Conservation (phyloP, 495 filamentous ascomycete species). For the Clavariopsis aquatica region DNA sequence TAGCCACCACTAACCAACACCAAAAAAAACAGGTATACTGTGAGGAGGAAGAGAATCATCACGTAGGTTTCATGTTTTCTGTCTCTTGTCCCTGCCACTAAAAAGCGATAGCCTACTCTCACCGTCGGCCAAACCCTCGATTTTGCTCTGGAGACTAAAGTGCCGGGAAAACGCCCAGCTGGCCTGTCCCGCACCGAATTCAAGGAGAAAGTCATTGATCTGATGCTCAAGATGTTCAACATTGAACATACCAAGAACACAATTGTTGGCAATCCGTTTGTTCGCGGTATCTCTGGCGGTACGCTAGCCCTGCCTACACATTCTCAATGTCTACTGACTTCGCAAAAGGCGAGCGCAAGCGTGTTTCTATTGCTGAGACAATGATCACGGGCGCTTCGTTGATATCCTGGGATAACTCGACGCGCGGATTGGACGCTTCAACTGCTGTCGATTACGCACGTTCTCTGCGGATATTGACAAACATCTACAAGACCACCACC, state of each 20-base stretch:
- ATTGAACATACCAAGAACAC: conserved; percentile 82
- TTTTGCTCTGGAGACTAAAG: conserved; percentile 81
- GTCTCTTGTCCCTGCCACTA: not conserved
- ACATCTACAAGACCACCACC: conserved; percentile 75
- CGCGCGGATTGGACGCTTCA: conserved; percentile 78
- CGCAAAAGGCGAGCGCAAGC: conserved; percentile 63
- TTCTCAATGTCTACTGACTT: not conserved
- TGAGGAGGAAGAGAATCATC: conserved; percentile 79
- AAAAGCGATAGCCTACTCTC: conserved; percentile 58
- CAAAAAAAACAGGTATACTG: too few species aligned
- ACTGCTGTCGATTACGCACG: conserved; percentile 77
- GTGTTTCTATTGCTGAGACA: conserved; percentile 70
- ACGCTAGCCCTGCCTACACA: not conserved
- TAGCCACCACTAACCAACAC: too few species aligned
- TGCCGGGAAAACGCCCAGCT: conserved; percentile 68
- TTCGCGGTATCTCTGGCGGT: conserved; percentile 83
- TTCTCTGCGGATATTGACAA: conserved; percentile 73
- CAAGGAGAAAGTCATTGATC: conserved; percentile 67
- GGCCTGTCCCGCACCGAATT: conserved; percentile 67
- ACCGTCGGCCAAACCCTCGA: conserved; percentile 81
- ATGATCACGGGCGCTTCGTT: conserved; percentile 73
- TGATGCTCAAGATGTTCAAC: conserved; percentile 83
- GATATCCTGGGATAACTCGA: conserved; percentile 80
- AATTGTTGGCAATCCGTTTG: conserved; percentile 75
- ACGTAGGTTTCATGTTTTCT: conserved; percentile 36